Evolutionary conservation across 2,329 filamentous ascomycete species (phyloP).

Genomic region (Grosmannia huntii): DNA sequence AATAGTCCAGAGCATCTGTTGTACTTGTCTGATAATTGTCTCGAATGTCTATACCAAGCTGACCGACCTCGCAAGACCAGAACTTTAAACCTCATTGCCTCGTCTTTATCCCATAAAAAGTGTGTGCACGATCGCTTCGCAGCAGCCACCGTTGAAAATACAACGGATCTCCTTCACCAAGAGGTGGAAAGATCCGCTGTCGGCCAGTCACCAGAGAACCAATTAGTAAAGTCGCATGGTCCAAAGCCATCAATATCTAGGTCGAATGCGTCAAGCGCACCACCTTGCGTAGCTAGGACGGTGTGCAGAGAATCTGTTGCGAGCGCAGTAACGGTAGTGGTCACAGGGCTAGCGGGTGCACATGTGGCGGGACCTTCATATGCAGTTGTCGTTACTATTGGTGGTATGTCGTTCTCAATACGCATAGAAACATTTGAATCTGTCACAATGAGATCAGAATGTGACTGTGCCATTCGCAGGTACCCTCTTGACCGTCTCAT

Average conservation of each 20-base stretch:
- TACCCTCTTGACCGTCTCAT: not conserved
- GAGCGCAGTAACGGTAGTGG: not conserved
- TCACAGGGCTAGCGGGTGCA: not conserved
- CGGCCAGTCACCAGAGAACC: constrained; percentile 17
- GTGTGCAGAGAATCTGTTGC: not conserved
- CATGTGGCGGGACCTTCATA: not conserved
- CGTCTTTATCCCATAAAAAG: not conserved
- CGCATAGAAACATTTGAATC: not conserved
- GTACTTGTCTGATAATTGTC: not conserved
- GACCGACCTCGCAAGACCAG: not conserved
- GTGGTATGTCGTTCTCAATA: not conserved
- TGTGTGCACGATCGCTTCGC: not conserved
- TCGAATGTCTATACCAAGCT: not conserved
- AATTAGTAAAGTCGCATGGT: constrained; percentile 7
- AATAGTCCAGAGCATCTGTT: not conserved
- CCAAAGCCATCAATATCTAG: constrained; percentile 18
- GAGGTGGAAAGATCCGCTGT: not conserved
- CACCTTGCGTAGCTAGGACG: not conserved
- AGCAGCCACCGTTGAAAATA: no score
- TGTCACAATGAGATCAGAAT: no score
- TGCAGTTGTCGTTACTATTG: not conserved
- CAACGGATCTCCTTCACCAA: not conserved
- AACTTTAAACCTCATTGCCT: not conserved
- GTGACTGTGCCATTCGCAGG: not conserved
- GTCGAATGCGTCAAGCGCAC: constrained; percentile 19